These are phyloP conservation scores for Peterozyma toletana DNA, from an alignment of 805 yeast species.

Conservation along the genomic window DNA sequence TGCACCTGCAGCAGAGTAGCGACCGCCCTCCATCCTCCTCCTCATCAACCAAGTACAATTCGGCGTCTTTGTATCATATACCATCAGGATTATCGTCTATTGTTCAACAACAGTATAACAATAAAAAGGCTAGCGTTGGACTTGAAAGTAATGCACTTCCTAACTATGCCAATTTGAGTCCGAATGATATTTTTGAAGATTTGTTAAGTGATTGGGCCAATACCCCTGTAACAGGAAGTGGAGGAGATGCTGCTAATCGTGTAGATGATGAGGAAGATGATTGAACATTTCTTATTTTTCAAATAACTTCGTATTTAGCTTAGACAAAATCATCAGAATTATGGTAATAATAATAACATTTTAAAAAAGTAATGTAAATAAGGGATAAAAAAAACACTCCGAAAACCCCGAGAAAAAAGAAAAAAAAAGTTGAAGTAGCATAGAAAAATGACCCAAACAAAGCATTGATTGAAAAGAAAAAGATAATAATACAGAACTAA, in stretches of 20 bases:
- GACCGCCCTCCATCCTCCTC: too few relatives aligned
- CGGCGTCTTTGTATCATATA: constrained; percentile 5
- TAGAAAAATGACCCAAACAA: too few relatives aligned
- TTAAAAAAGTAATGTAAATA: too few relatives aligned
- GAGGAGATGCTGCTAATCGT: neutral
- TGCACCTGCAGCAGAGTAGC: neutral
- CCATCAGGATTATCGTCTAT: constrained; percentile 25
- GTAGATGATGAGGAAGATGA: neutral
- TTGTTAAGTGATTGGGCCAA: constrained; percentile 9
- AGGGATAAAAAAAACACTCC: too few relatives aligned
- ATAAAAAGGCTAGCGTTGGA: neutral
- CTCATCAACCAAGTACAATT: too few relatives aligned
- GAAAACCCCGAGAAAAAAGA: neutral
- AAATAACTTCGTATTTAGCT: too few relatives aligned
- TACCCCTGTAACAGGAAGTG: neutral
- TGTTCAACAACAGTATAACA: constrained; percentile 13
- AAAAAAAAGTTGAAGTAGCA: neutral
- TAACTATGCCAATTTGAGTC: neutral
- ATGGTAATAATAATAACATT: too few relatives aligned
- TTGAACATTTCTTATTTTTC: neutral
- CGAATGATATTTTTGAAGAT: constrained; percentile 6
- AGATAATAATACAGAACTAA: too few relatives aligned
- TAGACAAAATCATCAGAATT: too few relatives aligned
- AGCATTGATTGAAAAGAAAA: too few relatives aligned
- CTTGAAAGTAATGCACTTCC: neutral